Base-by-base conservation (phyloP, 164 flowering plant species). In the Piper betle region DNA sequence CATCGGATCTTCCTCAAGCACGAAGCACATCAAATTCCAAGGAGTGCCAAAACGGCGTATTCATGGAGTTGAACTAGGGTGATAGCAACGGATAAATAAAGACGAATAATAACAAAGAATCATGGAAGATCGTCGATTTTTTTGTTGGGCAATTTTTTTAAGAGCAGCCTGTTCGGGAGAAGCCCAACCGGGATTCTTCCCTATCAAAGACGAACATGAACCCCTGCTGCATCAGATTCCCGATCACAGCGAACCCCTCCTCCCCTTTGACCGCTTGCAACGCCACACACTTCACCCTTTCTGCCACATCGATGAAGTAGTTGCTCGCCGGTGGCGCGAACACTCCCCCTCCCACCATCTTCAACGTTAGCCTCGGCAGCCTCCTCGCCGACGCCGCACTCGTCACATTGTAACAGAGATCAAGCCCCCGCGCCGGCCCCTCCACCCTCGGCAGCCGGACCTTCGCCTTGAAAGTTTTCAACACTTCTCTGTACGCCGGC, bases 141-240 rank as follows among this genome's bases (percentile, higher is more conserved):
- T 25, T 0, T 25, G 33, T 25, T 25, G 33, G 33, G 33, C 33
- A 25, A 25, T 25, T 25, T 25, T 25, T 25, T 25, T 25, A 25
- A 25, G 11, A 2, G 58, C 96, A 89, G 4, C 87, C 87, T 13
- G 67, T 81, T 12, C 81, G 78, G 46, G 94, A 70, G 64, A 83
- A 89, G 12, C 94, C 90, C 64, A 89, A 79, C 64, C 84, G 60
- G 10, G 81, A 77, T 68, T 70, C 60, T 46, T 75, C 87, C 60
- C 65, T 66, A 39, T 86, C 90, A 65, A 84, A 89, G 75, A 78
- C 84, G n/a, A 87, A 82, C 68, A 80, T 40, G 56, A 76, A 89
- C 4, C 91, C 91, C 68, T 89, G 94, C 57, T 87, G 97, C 88
- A 84, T 83, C n/a, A 85, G 70, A 66, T 88, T 88, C 66, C 92